These are phyloP conservation scores for Ilyonectria robusta DNA, from an alignment of 2,329 filamentous ascomycete species.

Conservation along the genomic window DNA sequence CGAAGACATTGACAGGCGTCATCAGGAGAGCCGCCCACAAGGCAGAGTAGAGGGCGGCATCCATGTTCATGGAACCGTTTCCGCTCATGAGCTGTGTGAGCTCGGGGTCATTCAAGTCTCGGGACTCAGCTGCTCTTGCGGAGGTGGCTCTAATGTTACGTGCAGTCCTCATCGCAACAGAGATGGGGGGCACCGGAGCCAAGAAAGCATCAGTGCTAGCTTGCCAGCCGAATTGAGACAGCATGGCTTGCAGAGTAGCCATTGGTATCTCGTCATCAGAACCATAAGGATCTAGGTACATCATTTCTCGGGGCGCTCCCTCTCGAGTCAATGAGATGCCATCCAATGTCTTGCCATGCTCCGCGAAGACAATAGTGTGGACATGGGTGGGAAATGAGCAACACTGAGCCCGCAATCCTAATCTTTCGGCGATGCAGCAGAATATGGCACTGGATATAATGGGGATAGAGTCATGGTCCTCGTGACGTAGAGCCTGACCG, in stretches of 20 bases:
- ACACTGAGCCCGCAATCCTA: conserved; percentile 83
- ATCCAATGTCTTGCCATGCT: conserved; percentile 73
- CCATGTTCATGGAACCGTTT: conserved; percentile 60
- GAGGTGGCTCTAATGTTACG: conserved; percentile 86
- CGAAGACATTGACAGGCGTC: conserved; percentile 60
- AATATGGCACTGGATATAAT: conserved; percentile 91
- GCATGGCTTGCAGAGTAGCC: conserved; percentile 69
- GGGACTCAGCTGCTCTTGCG: conserved; percentile 48
- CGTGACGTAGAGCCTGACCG: conserved; percentile 81
- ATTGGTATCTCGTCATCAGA: conserved; percentile 76
- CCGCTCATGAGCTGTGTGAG: conserved; percentile 55
- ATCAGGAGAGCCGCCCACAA: conserved; percentile 79
- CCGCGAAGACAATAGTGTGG: conserved; percentile 81
- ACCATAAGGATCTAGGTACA: conserved; percentile 89
- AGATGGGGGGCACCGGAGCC: conserved; percentile 72
- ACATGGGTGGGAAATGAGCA: conserved; percentile 90
- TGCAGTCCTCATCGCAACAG: conserved; percentile 79
- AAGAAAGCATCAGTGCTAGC: conserved; percentile 67
- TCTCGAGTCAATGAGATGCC: conserved; percentile 56
- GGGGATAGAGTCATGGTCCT: conserved; percentile 84
- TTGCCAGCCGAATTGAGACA: conserved; percentile 66
- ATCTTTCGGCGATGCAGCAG: conserved; percentile 80
- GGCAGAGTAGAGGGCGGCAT: conserved; percentile 77
- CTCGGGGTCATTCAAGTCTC: conserved; percentile 46
- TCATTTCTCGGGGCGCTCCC: conserved; percentile 60